Percentiles rank a stretch among this genome's conserved stretches.
Evolutionary conservation across 2,329 filamentous ascomycete genomes (phyloP).

Genomic region (Aspergillus fumigatus): DNA sequence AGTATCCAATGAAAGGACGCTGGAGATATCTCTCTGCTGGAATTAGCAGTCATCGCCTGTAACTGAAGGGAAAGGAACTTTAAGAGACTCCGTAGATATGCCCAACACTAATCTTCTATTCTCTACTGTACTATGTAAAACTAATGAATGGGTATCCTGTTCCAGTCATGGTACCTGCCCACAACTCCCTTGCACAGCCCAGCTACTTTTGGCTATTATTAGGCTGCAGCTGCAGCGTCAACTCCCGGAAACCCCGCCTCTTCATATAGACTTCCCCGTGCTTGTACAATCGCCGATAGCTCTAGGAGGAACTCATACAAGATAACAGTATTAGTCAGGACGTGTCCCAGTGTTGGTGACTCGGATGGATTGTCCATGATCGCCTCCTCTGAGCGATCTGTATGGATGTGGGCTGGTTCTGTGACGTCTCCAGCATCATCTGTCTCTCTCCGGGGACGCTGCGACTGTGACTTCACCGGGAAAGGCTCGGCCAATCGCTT

Average conservation of each 20-base stretch:
- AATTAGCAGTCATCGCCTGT: background rate
- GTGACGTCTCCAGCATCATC: slow-evolving; percentile 2
- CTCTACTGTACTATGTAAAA: background rate
- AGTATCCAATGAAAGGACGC: background rate
- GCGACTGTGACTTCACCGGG: slow-evolving; percentile 7
- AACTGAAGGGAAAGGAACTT: background rate
- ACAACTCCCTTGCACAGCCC: background rate
- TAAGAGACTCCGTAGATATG: background rate
- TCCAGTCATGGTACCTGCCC: background rate
- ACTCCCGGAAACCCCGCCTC: slow-evolving; percentile 59
- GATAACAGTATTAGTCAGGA: slow-evolving; percentile 74
- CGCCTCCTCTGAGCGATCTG: slow-evolving; percentile 10
- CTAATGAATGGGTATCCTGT: background rate
- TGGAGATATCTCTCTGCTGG: background rate
- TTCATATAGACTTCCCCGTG: slow-evolving; percentile 69
- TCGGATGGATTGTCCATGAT: slow-evolving; percentile 29
- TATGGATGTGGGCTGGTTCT: background rate
- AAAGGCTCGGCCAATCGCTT: slow-evolving; percentile 34
- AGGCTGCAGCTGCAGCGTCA: background rate
- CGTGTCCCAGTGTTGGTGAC: slow-evolving; percentile 67
- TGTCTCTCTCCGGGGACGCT: background rate
- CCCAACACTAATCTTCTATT: background rate
- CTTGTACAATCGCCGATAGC: slow-evolving; percentile 68
- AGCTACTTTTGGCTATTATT: background rate
- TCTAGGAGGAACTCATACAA: slow-evolving; percentile 77